phyloP scores from a whole-genome alignment of 2,329 filamentous ascomycete genomes.

The Aspergillus novofumigatus region DNA sequence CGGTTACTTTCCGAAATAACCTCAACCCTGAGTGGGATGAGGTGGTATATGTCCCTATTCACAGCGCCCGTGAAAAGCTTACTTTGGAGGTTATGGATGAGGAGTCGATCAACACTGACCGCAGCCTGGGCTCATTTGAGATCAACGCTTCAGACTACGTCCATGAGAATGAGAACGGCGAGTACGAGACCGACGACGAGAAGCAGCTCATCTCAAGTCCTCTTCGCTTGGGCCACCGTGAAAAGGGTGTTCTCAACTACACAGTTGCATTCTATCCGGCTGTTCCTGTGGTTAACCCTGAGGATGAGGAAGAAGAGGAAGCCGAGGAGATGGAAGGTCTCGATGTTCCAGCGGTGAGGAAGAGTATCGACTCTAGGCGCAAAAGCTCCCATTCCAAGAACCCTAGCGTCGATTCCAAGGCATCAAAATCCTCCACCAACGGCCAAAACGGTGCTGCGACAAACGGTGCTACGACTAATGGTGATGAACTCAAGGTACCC shows the following conservation, averaged over 20 bases:
- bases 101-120: slow-evolving; percentile 86
- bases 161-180: slow-evolving; percentile 69
- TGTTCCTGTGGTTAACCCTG: slow-evolving; percentile 81
- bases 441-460: slow-evolving; percentile 16
- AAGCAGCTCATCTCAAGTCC: slow-evolving; percentile 64
- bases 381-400: slow-evolving; percentile 25
- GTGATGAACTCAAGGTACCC: slow-evolving; percentile 8
- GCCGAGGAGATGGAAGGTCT: slow-evolving; percentile 33
- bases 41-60: slow-evolving; percentile 87
- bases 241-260: slow-evolving; percentile 78
- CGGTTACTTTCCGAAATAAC: slow-evolving; percentile 94
- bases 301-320: slow-evolving; percentile 56
- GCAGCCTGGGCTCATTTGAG: slow-evolving; percentile 78
- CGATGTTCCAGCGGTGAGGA: slow-evolving; percentile 15
- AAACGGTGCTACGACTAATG: slow-evolving; percentile 38
- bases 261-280: slow-evolving; percentile 87
- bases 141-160: slow-evolving; percentile 75
- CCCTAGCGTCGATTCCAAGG: slow-evolving; percentile 28
- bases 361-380: slow-evolving; percentile 28
- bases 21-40: slow-evolving; percentile 95
- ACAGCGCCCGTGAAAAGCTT: slow-evolving; percentile 77
- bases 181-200: slow-evolving; percentile 73
- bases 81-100: slow-evolving; percentile 94
- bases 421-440: slow-evolving; percentile 13
- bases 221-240: slow-evolving; percentile 68